These are phyloP conservation scores for Penicillium sp. DNA, from an alignment of 2,329 filamentous ascomycete genomes.

Conservation along the genomic window DNA sequence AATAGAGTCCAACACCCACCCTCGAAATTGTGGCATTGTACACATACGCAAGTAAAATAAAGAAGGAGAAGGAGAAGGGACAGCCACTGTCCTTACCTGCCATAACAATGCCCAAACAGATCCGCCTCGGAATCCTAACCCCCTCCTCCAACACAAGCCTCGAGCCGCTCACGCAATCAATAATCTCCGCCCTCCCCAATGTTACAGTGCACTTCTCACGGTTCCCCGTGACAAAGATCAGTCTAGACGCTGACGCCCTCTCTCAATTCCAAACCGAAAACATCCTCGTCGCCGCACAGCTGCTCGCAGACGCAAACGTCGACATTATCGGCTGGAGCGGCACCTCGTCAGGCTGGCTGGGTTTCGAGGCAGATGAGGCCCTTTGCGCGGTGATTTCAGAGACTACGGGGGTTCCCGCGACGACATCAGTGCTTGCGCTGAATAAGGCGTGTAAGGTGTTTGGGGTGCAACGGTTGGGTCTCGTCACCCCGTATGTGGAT, in stretches of 20 bases:
- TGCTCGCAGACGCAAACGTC: conserved; percentile 6
- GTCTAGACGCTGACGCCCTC: conserved; percentile 1
- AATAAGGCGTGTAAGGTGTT: conserved; percentile 4
- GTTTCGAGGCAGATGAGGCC: not conserved
- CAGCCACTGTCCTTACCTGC: not conserved
- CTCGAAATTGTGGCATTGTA: not conserved
- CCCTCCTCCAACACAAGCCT: conserved; percentile 12
- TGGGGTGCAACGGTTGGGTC: not conserved
- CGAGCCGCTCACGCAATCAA: conserved; percentile 1
- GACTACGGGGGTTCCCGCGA: not conserved
- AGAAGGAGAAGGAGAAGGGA: not conserved
- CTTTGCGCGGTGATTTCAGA: not conserved
- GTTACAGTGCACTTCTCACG: conserved; percentile 8
- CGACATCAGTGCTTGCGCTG: conserved; percentile 2
- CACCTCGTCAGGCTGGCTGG: conserved; percentile 8
- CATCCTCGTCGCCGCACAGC: conserved; percentile 5
- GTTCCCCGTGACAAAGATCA: conserved; percentile 8
- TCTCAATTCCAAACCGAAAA: conserved; percentile 4
- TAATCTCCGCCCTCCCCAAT: conserved; percentile 2
- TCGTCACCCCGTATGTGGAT: conserved; percentile 6
- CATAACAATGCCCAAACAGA: not conserved
- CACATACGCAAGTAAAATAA: not conserved
- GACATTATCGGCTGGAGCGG: conserved; percentile 9
- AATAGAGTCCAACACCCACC: not conserved
- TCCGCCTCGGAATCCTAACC: conserved; percentile 8